Evolutionary conservation across 192 early-diverging fungal species (phyloP), one percentile per base, ranked within the genome.

Genomic region (Backusella tuberculispora): DNA sequence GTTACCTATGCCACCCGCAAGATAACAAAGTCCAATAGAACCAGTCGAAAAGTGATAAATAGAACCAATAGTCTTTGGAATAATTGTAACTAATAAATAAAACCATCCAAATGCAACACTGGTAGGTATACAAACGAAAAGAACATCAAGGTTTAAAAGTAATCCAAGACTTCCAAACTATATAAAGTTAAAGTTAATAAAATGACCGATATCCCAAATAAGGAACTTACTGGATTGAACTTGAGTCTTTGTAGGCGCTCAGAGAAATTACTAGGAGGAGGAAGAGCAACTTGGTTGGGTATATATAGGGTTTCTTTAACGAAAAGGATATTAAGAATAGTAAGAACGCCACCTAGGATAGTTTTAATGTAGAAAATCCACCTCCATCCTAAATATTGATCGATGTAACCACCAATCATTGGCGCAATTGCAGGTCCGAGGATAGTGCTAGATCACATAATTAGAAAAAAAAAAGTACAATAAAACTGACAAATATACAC

Each of bases 311-410:
- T 90, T 72, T 92, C 90, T 4, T 89, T 87, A 56, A 90, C 60
- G 24, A 87, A 83, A 72, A 89, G 83, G 9, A 84, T 70, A 7
- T 81, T 81, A 13, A 84, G 34, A 15, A 89, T 63, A 29, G 81
- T 63, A 64, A 90, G 78, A 19, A 83, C 17, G 2, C 86, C 88
- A 66, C 83, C 82, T 72, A 88, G 74, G n/a, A 90, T 90, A 3
- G 83, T 63, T 44, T 83, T 80, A n/a, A 87, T 72, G 81, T 87
- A 90, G 64, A 90, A 92, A 26, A 88, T 74, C 83, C 83, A 85
- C 0, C 74, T 75, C 75, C 78, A 85, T 14, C 71, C 74, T 21
- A 80, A 38, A 24, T 76, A 77, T 37, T 80, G 34, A 40, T 74
- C 71, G 7, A 81, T 68, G 38, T 73, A 85, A 6, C 84, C 84